Evolutionary conservation across 768 basidiomycete species (phyloP).

Genomic region (Psilocybe cubensis): DNA sequence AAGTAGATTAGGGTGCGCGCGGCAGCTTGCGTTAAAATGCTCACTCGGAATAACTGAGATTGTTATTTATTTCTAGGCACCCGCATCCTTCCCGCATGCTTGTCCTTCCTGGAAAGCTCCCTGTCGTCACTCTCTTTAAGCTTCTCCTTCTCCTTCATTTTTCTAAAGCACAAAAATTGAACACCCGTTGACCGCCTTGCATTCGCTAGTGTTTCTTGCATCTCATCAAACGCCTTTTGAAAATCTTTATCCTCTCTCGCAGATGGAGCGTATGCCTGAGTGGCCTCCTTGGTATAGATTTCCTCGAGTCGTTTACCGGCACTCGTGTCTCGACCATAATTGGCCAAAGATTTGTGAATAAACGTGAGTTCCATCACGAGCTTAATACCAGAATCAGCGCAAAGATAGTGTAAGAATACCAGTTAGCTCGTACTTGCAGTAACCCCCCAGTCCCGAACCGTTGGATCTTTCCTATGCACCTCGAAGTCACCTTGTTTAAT

Average conservation of each 20-base stretch:
- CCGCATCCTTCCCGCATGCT: neutral
- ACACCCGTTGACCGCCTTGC: slow-evolving; percentile 87
- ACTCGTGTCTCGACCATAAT: slow-evolving; percentile 72
- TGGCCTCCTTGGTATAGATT: slow-evolving; percentile 86
- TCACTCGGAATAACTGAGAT: neutral
- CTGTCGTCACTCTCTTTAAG: neutral
- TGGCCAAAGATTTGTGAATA: slow-evolving; percentile 93
- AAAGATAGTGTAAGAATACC: neutral
- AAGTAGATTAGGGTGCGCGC: neutral
- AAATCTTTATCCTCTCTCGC: slow-evolving; percentile 76
- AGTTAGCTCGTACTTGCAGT: slow-evolving; percentile 68
- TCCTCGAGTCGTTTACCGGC: slow-evolving; percentile 86
- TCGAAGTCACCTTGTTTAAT: slow-evolving; percentile 77
- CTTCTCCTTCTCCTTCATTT: slow-evolving; percentile 43
- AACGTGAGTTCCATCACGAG: slow-evolving; percentile 98
- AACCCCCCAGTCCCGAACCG: slow-evolving; percentile 98
- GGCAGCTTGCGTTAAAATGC: neutral
- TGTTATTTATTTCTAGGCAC: neutral
- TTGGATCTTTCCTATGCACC: slow-evolving; percentile 82
- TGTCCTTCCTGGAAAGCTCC: neutral
- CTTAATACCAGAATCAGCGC: slow-evolving; percentile 39
- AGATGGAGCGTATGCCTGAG: slow-evolving; percentile 85
- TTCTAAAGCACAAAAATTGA: slow-evolving; percentile 92
- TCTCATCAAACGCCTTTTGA: slow-evolving; percentile 81
- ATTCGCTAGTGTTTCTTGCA: slow-evolving; percentile 86